Base-by-base conservation (phyloP, 768 basidiomycete species). In the Calocera viscosa region DNA sequence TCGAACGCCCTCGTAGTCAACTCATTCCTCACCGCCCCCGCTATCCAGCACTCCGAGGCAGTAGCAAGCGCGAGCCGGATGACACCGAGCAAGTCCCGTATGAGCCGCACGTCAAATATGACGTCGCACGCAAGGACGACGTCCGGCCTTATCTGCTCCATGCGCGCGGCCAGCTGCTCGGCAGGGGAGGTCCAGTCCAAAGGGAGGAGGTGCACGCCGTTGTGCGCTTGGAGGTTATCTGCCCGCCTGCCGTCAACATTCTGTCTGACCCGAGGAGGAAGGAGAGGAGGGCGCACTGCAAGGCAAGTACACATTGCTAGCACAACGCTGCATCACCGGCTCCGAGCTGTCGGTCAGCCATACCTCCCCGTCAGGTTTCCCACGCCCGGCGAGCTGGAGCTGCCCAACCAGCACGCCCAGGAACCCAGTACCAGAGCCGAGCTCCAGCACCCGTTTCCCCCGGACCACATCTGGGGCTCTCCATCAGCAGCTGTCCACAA, bases 351-450 rank as follows among this genome's bases (percentile, higher is more conserved):
- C 89, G 0, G 87, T 88, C 65, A 91, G 70, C 74, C 80, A 80
- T 10, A 87, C 66, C 47, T 41, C 10, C 14, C 67, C 33, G 63
- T 7, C 64, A 22, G 14, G 68, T 41, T 2, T 47, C 64, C 16
- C 60, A 17, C 34, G 38, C 19, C 64, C 40, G 64, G 39, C 67
- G n/a, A 77, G 73, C 71, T 91, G 90, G 17, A 90, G 73, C 47
- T 79, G 79, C 0, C 83, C 84, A 33, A 84, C 73, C 7, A 90
- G 74, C 40, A 83, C 82, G 2, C 88, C 90, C 17, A 91, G 77
- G 71, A 90, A 86, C n/a, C 90, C 90, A 1, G 80, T 78, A 1
- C 90, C 90, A 5, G 84, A 86, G 12, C 90, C 90, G 0, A 91
- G 79, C 73, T 92, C 90, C 11, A 92, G 80, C 7, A 90, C 78